Conservation (phyloP, 768 basidiomycete species). For the Trametes punicea region DNA sequence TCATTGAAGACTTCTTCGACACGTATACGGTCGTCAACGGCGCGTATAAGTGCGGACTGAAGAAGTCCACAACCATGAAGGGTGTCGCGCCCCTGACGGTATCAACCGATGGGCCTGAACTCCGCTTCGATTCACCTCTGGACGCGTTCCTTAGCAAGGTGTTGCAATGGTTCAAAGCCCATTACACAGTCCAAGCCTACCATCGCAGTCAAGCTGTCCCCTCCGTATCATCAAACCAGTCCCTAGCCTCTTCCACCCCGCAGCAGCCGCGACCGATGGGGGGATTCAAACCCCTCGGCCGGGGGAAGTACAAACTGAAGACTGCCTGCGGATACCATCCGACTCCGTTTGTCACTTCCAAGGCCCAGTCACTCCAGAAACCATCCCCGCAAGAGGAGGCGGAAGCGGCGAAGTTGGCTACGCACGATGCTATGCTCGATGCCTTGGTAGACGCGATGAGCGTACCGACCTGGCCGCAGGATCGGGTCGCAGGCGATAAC, state of each 20-base stretch:
- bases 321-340: too few relatives aligned
- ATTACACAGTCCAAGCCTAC: neutral
- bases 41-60: neutral
- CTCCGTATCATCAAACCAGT: neutral
- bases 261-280: neutral
- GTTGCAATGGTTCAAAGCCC: neutral
- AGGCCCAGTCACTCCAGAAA: neutral
- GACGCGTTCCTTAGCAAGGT: neutral
- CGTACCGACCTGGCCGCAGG: neutral
- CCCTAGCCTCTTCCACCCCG: neutral
- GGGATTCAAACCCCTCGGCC: too few relatives aligned
- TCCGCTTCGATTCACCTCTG: neutral
- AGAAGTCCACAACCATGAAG: neutral
- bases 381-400: neutral
- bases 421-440: neutral
- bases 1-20: constrained; percentile 1
- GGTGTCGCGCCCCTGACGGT: neutral
- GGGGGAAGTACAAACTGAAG: too few relatives aligned
- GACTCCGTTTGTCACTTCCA: too few relatives aligned
- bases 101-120: neutral
- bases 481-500: neutral
- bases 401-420: neutral
- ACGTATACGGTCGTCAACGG: neutral
- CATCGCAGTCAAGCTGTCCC: neutral
- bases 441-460: neutral